Evolutionary conservation across 2,329 filamentous ascomycete genomes (phyloP).

Genomic region (Monilinia laxa): DNA sequence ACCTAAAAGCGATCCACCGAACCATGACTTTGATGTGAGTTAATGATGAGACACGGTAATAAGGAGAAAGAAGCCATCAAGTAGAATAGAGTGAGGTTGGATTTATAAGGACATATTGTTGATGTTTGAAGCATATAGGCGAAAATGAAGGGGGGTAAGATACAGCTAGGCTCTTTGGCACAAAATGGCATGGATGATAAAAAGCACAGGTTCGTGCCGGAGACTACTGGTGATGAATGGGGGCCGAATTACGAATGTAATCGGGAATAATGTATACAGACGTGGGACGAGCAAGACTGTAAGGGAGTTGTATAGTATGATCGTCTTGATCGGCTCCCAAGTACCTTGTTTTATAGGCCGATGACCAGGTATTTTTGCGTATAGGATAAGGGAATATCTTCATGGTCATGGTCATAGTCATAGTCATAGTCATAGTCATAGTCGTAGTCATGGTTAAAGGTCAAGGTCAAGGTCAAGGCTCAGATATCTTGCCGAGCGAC

Average conservation of each 20-base stretch:
- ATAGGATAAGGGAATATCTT: too few species aligned
- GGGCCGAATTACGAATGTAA: neutral
- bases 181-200: neutral
- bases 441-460: too few species aligned
- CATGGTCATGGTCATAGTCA: too few species aligned
- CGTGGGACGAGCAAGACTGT: neutral
- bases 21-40: neutral
- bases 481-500: too few species aligned
- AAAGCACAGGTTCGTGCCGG: too few species aligned
- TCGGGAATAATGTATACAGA: neutral
- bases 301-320: neutral
- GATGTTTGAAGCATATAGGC: neutral
- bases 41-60: neutral
- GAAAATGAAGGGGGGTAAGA: neutral
- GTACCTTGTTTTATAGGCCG: neutral
- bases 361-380: neutral
- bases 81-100: neutral
- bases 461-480: too few species aligned
- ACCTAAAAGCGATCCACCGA: neutral
- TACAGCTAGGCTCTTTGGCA: too few species aligned
- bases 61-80: neutral
- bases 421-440: too few species aligned
- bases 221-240: too few species aligned
- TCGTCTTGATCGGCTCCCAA: slow-evolving; percentile 2
- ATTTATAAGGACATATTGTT: neutral